These are phyloP conservation scores for Pseudocercospora fuligena DNA, from an alignment of 2,329 filamentous ascomycete genomes.

Conservation along the genomic window DNA sequence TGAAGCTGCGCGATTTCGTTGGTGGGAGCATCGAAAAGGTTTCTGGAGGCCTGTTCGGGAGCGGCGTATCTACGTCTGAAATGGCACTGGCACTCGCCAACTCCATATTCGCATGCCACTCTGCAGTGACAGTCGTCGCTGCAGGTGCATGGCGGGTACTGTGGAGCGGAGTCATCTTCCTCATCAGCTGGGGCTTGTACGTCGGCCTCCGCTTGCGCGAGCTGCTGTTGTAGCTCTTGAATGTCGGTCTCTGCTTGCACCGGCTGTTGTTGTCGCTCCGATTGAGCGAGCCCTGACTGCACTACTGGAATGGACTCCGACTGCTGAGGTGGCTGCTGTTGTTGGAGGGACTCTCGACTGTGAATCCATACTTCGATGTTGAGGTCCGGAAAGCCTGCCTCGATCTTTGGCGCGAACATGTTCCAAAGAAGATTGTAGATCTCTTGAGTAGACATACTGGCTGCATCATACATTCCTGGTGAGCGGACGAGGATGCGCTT, in stretches of 20 bases:
- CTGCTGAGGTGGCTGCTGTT: not conserved
- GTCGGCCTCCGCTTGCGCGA: not conserved
- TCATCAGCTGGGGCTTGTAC: not conserved
- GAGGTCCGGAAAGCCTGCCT: not conserved
- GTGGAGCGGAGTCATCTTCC: not conserved
- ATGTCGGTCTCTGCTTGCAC: not conserved
- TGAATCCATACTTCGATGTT: not conserved
- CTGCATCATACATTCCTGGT: not conserved
- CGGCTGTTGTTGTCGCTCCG: not conserved
- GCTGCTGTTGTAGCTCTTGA: not conserved
- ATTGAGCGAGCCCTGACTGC: not conserved
- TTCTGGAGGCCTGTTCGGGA: not conserved
- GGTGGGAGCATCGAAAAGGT: not conserved
- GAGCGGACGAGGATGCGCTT: not conserved
- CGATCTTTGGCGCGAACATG: not conserved
- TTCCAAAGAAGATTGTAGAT: not conserved
- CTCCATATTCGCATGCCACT: constrained; percentile 2
- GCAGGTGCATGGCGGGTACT: not conserved
- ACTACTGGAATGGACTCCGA: not conserved
- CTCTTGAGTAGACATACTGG: not conserved
- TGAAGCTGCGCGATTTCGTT: not conserved
- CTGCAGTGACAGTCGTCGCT: not conserved
- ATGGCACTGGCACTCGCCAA: not conserved
- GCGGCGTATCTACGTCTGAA: not conserved
- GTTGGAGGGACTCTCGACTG: not conserved